Conservation (phyloP, 345 rosid genomes). For the Lepidium aucheri region DNA sequence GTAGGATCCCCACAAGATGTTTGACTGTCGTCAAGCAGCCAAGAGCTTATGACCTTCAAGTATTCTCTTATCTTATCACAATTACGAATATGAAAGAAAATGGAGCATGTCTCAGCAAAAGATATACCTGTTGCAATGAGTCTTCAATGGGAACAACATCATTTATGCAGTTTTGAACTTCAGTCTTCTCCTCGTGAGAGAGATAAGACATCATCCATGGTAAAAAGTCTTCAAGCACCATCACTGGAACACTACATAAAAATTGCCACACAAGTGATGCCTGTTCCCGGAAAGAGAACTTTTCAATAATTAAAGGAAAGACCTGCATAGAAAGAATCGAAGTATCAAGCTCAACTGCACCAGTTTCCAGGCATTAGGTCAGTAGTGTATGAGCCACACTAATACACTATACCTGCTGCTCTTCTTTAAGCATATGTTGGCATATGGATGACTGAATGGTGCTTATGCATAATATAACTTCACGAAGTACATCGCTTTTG, state of each 20-base stretch:
- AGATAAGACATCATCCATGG: slow-evolving; percentile 78
- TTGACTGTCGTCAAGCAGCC: slow-evolving; percentile 36
- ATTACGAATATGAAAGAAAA: neutral
- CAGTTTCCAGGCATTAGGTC: too few species aligned
- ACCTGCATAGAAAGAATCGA: slow-evolving; percentile 31
- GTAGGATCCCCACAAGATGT: slow-evolving; percentile 12
- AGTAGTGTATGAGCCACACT: too few species aligned
- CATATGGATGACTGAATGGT: slow-evolving; percentile 77
- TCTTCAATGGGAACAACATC: slow-evolving; percentile 61
- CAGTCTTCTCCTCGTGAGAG: slow-evolving; percentile 56
- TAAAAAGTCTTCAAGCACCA: slow-evolving; percentile 64
- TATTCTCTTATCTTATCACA: slow-evolving; percentile 18
- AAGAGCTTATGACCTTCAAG: slow-evolving; percentile 54
- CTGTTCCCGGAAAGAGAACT: slow-evolving; percentile 66
- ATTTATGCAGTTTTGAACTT: slow-evolving; percentile 52
- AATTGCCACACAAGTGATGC: slow-evolving; percentile 83
- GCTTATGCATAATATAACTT: slow-evolving; percentile 72
- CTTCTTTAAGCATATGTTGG: slow-evolving; percentile 96
- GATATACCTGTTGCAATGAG: slow-evolving; percentile 53
- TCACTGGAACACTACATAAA: slow-evolving; percentile 80
- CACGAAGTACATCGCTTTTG: slow-evolving; percentile 37
- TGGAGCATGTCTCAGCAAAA: slow-evolving; percentile 9
- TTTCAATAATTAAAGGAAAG: slow-evolving; percentile 68
- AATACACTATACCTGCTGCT: slow-evolving; percentile 51
- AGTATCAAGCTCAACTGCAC: too few species aligned